Percentiles rank a stretch among this genome's conserved stretches.
Conservation (phyloP, 768 basidiomycete species). For the Sarcomyxa edulis region DNA sequence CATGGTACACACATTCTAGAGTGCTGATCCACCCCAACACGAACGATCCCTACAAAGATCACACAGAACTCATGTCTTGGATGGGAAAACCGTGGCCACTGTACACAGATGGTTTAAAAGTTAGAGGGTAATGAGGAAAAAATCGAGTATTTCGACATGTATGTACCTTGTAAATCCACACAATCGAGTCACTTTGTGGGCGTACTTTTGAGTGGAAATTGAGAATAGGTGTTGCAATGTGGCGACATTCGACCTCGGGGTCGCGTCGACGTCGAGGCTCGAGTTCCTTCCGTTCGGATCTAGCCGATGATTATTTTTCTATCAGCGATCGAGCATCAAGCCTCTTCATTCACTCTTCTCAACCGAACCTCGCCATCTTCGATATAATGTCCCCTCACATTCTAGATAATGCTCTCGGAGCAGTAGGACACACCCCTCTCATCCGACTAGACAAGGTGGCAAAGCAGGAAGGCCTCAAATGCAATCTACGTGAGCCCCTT, state of each 20-base stretch:
- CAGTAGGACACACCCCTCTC: constrained; percentile 89
- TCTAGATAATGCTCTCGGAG: constrained; percentile 75
- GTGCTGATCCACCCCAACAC: constrained; percentile 74
- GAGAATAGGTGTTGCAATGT: too few species aligned
- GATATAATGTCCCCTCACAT: constrained; percentile 40
- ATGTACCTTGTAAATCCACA: too few species aligned
- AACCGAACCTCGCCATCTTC: constrained; percentile 3
- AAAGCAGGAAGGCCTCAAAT: constrained; percentile 67
- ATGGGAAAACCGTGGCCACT: constrained; percentile 62
- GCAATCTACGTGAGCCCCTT: constrained; percentile 73
- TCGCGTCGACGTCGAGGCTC: too few species aligned
- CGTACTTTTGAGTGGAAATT: too few species aligned
- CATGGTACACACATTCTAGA: constrained; percentile 27
- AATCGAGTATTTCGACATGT: too few species aligned
- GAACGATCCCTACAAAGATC: constrained; percentile 46
- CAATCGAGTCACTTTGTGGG: too few species aligned
- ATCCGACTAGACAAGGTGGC: constrained; percentile 82
- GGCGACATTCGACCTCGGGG: too few species aligned
- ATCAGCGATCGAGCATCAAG: neutral
- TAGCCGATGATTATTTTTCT: too few species aligned
- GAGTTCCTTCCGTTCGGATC: too few species aligned
- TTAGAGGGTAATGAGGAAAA: too few species aligned
- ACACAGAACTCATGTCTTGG: constrained; percentile 61
- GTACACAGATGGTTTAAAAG: constrained; percentile 33
- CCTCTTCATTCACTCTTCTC: constrained; percentile 3